Evolutionary conservation across 331 rosid species (phyloP).

Genomic region (Prunus yedoensis): DNA sequence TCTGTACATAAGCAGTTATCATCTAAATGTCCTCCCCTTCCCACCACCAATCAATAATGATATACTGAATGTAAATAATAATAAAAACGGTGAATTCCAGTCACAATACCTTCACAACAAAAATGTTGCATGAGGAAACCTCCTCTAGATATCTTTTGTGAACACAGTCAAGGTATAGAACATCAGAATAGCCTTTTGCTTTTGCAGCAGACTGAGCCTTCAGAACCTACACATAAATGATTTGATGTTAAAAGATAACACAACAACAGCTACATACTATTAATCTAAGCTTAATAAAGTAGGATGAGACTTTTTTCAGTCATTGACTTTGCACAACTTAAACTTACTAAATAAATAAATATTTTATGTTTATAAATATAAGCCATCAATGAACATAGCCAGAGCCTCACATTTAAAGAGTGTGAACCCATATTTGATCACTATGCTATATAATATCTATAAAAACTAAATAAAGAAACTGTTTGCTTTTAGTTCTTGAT

Average conservation of each 20-base stretch:
- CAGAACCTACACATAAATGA: constrained; percentile 56
- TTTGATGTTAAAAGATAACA: constrained; percentile 2
- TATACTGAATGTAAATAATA: not conserved
- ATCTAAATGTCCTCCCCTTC: not conserved
- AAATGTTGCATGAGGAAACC: constrained; percentile 93
- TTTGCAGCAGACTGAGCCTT: constrained; percentile 93
- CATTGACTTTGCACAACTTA: not conserved
- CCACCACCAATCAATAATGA: not conserved
- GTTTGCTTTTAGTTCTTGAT: not conserved
- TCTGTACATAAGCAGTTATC: not conserved
- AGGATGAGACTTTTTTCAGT: constrained; percentile 1
- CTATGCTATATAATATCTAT: not conserved
- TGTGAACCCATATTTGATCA: not conserved
- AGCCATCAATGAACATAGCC: not conserved
- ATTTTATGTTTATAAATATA: not conserved
- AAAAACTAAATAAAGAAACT: not conserved
- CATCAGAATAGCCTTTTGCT: constrained; percentile 92
- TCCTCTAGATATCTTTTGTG: constrained; percentile 92
- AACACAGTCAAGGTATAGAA: constrained; percentile 87
- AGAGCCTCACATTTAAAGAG: not conserved
- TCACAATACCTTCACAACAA: constrained; percentile 83
- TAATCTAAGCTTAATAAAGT: not conserved
- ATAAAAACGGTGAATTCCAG: constrained; percentile 13
- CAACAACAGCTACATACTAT: not conserved
- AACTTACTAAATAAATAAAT: not conserved